Percentiles rank a stretch among this genome's conserved stretches.
phyloP scores from a whole-genome alignment of 2,329 filamentous ascomycete species.

The Pseudodiploospora longispora region DNA sequence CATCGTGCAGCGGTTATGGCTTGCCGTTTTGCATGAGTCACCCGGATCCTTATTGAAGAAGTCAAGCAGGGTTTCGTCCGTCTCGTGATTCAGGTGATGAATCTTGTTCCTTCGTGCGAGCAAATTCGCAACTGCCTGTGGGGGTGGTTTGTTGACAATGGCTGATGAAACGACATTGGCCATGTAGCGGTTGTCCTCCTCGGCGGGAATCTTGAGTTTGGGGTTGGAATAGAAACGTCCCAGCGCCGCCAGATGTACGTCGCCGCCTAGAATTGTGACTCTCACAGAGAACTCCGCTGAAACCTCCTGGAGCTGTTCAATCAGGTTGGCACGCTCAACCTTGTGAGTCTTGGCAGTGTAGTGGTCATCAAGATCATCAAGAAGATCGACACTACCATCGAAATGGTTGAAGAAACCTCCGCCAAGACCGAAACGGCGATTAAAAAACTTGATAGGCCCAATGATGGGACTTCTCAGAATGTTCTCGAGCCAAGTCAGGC shows the following conservation, averaged over 20 bases:
- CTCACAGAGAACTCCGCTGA: slow-evolving; percentile 81
- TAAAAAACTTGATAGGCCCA: slow-evolving; percentile 79
- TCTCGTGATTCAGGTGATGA: slow-evolving; percentile 60
- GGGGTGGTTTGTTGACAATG: slow-evolving; percentile 91
- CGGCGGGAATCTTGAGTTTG: slow-evolving; percentile 64
- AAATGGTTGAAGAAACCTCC: slow-evolving; percentile 89
- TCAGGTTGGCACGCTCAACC: slow-evolving; percentile 68
- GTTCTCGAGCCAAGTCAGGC: slow-evolving; percentile 94
- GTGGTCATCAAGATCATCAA: slow-evolving; percentile 92
- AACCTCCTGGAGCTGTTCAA: slow-evolving; percentile 75
- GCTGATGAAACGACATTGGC: slow-evolving; percentile 89
- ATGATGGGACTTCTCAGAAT: slow-evolving; percentile 81
- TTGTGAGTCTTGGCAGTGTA: slow-evolving; percentile 93
- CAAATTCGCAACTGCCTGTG: slow-evolving; percentile 79
- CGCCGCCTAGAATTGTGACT: slow-evolving; percentile 85
- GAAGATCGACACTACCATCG: slow-evolving; percentile 83
- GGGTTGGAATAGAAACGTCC: slow-evolving; percentile 94
- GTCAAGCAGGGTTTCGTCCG: slow-evolving; percentile 88
- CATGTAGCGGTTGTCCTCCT: slow-evolving; percentile 89
- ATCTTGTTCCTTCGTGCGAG: slow-evolving; percentile 84
- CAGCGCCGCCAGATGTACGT: slow-evolving; percentile 85
- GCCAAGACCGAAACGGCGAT: slow-evolving; percentile 79
- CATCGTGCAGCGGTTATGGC: slow-evolving; percentile 79
- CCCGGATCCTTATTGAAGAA: slow-evolving; percentile 89
- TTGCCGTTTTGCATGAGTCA: slow-evolving; percentile 60